These are phyloP conservation scores for Coprinopsis sp. DNA, from an alignment of 768 basidiomycete genomes.

Conservation along the genomic window DNA sequence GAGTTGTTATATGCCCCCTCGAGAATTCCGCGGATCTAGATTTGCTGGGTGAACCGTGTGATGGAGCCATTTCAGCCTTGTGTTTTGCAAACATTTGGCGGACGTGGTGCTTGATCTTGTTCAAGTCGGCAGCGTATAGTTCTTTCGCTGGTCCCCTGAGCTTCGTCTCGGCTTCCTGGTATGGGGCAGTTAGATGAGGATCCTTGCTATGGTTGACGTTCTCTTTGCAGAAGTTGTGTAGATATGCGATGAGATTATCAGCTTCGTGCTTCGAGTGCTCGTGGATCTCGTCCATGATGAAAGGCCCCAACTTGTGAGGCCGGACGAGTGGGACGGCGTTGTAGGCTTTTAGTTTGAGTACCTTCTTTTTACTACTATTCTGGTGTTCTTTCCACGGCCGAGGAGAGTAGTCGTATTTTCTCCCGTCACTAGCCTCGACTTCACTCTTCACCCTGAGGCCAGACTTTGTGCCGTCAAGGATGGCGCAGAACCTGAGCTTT, in stretches of 20 bases:
- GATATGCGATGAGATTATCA: constrained; percentile 15
- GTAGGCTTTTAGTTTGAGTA: constrained; percentile 17
- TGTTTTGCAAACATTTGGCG: constrained; percentile 26
- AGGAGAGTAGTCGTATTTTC: constrained; percentile 17
- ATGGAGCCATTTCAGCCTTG: constrained; percentile 1
- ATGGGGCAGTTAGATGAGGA: constrained; percentile 24
- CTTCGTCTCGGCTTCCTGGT: constrained; percentile 3
- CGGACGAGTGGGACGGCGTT: neutral
- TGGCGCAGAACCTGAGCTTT: constrained; percentile 39
- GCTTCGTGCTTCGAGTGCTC: constrained; percentile 21
- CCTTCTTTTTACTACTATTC: constrained; percentile 19
- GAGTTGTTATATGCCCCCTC: constrained; percentile 36
- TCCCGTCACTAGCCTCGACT: constrained; percentile 20
- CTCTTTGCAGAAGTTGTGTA: constrained; percentile 25
- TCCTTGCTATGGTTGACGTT: constrained; percentile 19
- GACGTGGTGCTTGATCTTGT: constrained; percentile 39
- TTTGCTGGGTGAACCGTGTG: neutral
- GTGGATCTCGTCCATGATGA: constrained; percentile 43
- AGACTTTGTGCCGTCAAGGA: constrained; percentile 59
- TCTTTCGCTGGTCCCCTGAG: neutral
- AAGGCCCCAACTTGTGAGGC: constrained; percentile 13
- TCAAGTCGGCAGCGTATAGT: constrained; percentile 25
- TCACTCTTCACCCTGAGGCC: constrained; percentile 41
- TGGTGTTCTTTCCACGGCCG: constrained; percentile 28
- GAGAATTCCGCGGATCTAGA: constrained; percentile 22